Evolutionary conservation across 305 asterid genomes (phyloP).

Genomic region (Ajuga reptans): DNA sequence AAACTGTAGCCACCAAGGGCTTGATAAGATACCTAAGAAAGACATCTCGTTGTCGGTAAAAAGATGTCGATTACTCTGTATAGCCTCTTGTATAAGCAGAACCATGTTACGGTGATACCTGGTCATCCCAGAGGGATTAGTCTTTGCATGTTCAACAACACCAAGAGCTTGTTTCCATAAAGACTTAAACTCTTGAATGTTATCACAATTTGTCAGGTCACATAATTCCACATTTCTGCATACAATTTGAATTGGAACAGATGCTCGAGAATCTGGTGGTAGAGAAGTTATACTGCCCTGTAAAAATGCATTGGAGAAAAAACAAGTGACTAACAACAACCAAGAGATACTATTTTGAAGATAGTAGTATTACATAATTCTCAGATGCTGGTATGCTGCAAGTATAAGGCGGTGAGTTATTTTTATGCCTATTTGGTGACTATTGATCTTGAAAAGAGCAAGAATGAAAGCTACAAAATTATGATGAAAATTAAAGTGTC

Average conservation of each 20-base stretch:
- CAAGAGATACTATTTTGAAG: background rate
- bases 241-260: slow-evolving; percentile 59
- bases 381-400: slow-evolving; percentile 15
- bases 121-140: slow-evolving; percentile 41
- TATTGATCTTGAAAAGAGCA: background rate
- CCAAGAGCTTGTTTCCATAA: slow-evolving; percentile 43
- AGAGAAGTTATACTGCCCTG: slow-evolving; percentile 67
- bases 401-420: background rate
- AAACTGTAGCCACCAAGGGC: slow-evolving; percentile 3
- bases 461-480: background rate
- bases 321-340: slow-evolving; percentile 9
- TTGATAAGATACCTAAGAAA: slow-evolving; percentile 50
- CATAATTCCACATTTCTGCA: slow-evolving; percentile 36
- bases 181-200: slow-evolving; percentile 41
- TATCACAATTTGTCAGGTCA: slow-evolving; percentile 26
- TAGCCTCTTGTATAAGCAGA: slow-evolving; percentile 60
- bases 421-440: slow-evolving; percentile 4
- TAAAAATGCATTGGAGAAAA: slow-evolving; percentile 21
- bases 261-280: slow-evolving; percentile 51
- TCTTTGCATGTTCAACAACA: slow-evolving; percentile 46
- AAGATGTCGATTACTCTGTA: slow-evolving; percentile 53
- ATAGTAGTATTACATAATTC: background rate
- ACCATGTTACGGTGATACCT: slow-evolving; percentile 65
- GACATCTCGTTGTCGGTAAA: slow-evolving; percentile 59
- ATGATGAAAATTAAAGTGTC: background rate